A percentile compares a stretch with the other conserved stretches of the same genome.
These are phyloP conservation scores for Fraxinus velutina DNA, from an alignment of 305 asterid species.

Conservation along the genomic window DNA sequence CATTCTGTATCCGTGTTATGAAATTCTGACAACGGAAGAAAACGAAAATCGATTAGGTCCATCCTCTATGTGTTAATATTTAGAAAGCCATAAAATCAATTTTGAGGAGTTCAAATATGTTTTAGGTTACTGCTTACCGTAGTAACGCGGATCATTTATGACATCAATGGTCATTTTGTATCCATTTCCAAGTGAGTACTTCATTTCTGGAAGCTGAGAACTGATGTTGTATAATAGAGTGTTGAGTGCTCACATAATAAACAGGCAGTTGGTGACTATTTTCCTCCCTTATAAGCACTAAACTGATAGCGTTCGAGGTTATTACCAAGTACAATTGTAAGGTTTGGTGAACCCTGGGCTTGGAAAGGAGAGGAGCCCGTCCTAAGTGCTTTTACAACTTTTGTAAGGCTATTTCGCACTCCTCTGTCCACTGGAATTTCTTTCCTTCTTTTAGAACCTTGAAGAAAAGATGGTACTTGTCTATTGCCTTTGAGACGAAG, in stretches of 20 bases:
- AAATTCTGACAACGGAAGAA: constrained; percentile 37
- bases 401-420: too few relatives aligned
- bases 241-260: constrained; percentile 20
- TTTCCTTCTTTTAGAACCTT: too few relatives aligned
- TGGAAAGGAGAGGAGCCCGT: too few relatives aligned
- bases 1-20: constrained; percentile 54
- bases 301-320: too few relatives aligned
- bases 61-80: not conserved
- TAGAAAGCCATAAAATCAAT: not conserved
- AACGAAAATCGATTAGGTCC: not conserved
- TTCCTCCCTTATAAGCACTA: too few relatives aligned
- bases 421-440: too few relatives aligned
- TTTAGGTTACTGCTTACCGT: constrained; percentile 35
- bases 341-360: too few relatives aligned
- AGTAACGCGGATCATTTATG: constrained; percentile 43
- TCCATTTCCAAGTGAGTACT: constrained; percentile 62
- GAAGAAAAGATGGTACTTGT: too few relatives aligned
- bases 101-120: not conserved
- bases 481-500: too few relatives aligned
- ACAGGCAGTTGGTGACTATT: too few relatives aligned
- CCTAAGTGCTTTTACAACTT: too few relatives aligned
- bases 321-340: too few relatives aligned
- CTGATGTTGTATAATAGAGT: constrained; percentile 37
- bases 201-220: constrained; percentile 48
- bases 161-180: constrained; percentile 57